phyloP scores from a whole-genome alignment of 2,329 filamentous ascomycete species.

The Lachnellula occidentalis region DNA sequence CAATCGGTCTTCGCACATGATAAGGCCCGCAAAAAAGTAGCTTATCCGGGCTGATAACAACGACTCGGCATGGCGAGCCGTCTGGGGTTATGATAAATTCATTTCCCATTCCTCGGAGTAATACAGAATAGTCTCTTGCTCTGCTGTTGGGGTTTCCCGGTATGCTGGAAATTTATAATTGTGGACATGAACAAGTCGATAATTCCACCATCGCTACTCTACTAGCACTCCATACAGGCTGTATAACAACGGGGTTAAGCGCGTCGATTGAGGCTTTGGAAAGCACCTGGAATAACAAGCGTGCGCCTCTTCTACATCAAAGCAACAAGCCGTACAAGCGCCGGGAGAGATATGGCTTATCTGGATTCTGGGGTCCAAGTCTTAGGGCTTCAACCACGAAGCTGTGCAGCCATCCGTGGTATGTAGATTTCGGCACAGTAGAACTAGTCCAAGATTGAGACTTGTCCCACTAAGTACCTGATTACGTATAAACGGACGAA shows the following conservation, averaged over 20 bases:
- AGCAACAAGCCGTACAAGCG: neutral
- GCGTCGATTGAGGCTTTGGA: neutral
- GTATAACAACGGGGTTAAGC: neutral
- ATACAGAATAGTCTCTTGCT: no score
- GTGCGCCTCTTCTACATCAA: neutral
- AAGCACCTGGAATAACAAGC: neutral
- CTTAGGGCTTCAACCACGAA: neutral
- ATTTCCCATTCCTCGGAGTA: no score
- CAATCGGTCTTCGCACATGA: no score
- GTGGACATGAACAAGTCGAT: no score
- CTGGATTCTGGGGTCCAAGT: neutral
- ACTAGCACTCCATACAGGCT: no score
- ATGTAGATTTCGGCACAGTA: no score
- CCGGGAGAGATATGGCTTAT: neutral
- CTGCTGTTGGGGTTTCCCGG: no score
- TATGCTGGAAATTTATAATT: no score
- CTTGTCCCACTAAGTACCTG: neutral
- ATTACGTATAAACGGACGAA: no score
- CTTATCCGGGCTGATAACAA: neutral
- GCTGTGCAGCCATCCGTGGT: neutral
- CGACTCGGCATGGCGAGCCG: neutral
- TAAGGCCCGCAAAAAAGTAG: neutral
- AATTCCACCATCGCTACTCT: neutral
- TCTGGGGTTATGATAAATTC: neutral
- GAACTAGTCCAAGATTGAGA: no score